Evolutionary conservation across 306 rosid genomes (phyloP), one percentile per base, ranked within the genome.

Genomic region (Vigna reflexopilosa): DNA sequence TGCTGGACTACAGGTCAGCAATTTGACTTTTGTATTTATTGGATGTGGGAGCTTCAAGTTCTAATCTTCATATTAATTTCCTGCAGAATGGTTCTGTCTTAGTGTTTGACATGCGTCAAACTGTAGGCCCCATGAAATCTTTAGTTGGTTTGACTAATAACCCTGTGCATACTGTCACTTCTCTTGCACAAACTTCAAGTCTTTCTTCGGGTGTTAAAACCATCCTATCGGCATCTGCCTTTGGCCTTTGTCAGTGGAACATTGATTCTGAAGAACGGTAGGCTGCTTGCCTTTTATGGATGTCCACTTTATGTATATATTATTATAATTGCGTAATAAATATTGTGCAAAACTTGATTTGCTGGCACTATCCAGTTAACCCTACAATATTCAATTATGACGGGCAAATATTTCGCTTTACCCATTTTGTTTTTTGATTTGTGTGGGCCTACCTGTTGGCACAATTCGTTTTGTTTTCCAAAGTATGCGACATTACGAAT

Each of bases 1-100:
- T 83, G 96, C 93, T 36, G 99, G 99, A 79, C 83, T 95, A 64
- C 97, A 95, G 97, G 99, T 95, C 17, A 74, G 86, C 72, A 34
- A 42, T 24, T 69, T 67, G 59, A 38, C 77, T 63, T 26, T 50
- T 79, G 48, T 70, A 49, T 77, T 70, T 57, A 67, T 38, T 57
- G 24, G 58, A 62, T n/a, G 49, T 38, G 15, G 1, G 40, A 57
- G 65, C 36, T 73, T 44, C 50, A 57, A 40, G 57, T 51, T 38
- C 82, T 85, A 45, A 84, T 70, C 51, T 81, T 64, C 19, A 15
- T 52, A 32, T 55, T 58, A 13, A 55, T 8, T 61, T 44, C 62
- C 76, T 83, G 88, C 91, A 95, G 98, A 92, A 89, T 88, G 98
- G 98, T 61, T 89, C 81, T 59, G 81, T 95, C 75, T 52, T 85